A percentile compares a stretch with the other conserved stretches of the same genome.
phyloP scores from a whole-genome alignment of 2,329 filamentous ascomycete species.

The Trichoderma sp. region DNA sequence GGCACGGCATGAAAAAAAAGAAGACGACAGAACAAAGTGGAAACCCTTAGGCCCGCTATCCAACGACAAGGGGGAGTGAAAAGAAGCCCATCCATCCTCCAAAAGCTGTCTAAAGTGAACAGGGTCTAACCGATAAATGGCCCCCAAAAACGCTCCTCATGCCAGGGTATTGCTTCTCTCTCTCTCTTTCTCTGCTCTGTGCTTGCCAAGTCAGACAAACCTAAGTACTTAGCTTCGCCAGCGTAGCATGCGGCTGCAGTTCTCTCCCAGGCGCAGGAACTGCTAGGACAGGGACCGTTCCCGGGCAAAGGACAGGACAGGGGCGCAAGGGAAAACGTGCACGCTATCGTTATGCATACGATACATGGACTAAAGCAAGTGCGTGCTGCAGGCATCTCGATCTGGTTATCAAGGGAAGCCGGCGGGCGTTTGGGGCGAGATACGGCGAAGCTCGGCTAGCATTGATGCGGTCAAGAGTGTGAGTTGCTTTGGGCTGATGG shows the following conservation, averaged over 20 bases:
- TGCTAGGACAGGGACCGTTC: background rate
- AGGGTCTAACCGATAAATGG: background rate
- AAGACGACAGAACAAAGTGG: background rate
- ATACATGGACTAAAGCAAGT: conserved; percentile 18
- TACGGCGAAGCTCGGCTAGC: conserved; percentile 12
- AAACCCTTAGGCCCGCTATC: background rate
- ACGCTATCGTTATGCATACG: conserved; percentile 20
- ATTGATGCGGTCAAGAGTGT: conserved; percentile 17
- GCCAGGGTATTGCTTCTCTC: background rate
- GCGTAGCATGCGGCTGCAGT: conserved; percentile 7
- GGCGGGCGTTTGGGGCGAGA: background rate
- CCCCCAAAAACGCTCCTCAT: background rate
- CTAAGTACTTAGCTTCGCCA: background rate
- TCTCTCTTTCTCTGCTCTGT: background rate
- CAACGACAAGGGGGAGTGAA: background rate
- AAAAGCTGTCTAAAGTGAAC: background rate
- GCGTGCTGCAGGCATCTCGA: conserved; percentile 20
- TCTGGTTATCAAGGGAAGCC: conserved; percentile 14
- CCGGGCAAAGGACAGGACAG: background rate
- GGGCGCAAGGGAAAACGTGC: conserved; percentile 9
- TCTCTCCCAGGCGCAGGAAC: conserved; percentile 9
- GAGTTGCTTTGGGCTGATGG: background rate
- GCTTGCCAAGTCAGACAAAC: background rate
- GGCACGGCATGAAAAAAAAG: background rate
- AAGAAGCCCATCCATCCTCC: background rate